Percentiles rank a stretch among this genome's conserved stretches.
phyloP scores from a whole-genome alignment of 2,329 filamentous ascomycete genomes.

The Colletotrichum tropicicola region DNA sequence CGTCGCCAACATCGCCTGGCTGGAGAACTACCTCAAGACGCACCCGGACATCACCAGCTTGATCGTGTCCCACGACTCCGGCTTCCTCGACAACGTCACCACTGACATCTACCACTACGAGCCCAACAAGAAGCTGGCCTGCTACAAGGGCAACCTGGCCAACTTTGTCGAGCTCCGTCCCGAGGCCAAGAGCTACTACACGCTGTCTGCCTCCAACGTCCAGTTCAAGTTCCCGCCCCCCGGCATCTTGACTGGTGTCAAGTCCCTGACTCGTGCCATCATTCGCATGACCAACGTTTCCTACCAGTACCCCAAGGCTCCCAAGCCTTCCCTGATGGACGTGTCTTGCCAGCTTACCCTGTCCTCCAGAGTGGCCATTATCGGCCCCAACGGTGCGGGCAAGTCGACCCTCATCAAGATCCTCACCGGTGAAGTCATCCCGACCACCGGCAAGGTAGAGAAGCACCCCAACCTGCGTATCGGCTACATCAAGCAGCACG shows the following conservation, averaged over 20 bases:
- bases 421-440: conserved; percentile 90
- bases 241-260: conserved; percentile 93
- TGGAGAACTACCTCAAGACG: conserved; percentile 94
- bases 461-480: conserved; percentile 99
- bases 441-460: conserved; percentile 86
- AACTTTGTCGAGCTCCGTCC: conserved; percentile 89
- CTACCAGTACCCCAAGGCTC: conserved; percentile 90
- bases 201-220: conserved; percentile 84
- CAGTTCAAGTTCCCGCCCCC: conserved; percentile 99
- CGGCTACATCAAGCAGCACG: conserved; percentile 99
- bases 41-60: conserved; percentile 96
- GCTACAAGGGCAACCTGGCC: conserved; percentile 84
- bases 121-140: conserved; percentile 88
- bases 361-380: conserved; percentile 94
- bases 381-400: conserved; percentile 96
- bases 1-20: conserved; percentile 94
- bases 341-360: conserved; percentile 89
- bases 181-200: conserved; percentile 98
- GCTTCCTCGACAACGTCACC: conserved; percentile 95
- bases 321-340: conserved; percentile 87
- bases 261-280: conserved; percentile 92
- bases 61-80: conserved; percentile 98
- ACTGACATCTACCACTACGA: conserved; percentile 99
- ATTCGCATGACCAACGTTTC: conserved; percentile 93
- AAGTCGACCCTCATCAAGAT: conserved; percentile 99